Percentiles rank a stretch among this genome's conserved stretches.
Evolutionary conservation across 2,329 filamentous ascomycete species (phyloP).

Genomic region (Falciphora oryzae): DNA sequence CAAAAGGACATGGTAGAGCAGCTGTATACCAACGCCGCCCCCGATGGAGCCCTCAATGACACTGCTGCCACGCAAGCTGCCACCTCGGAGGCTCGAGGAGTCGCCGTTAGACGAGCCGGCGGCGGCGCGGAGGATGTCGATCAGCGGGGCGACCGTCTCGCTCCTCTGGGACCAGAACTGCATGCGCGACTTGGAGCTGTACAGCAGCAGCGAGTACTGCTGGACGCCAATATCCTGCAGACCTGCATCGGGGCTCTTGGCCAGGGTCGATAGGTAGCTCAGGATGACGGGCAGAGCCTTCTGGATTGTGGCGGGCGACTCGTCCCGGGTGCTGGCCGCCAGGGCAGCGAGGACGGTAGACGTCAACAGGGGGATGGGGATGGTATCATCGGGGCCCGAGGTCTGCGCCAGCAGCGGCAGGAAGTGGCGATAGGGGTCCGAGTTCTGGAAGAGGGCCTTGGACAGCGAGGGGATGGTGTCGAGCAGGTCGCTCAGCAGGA

Average conservation of each 20-base stretch:
- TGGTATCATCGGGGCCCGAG: slow-evolving; percentile 67
- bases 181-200: slow-evolving; percentile 65
- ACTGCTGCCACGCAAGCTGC: slow-evolving; percentile 35
- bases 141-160: slow-evolving; percentile 75
- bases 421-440: slow-evolving; percentile 76
- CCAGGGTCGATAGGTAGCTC: slow-evolving; percentile 76
- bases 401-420: slow-evolving; percentile 77
- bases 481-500: slow-evolving; percentile 80
- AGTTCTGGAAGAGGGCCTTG: slow-evolving; percentile 66
- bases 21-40: slow-evolving; percentile 83
- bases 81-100: slow-evolving; percentile 52
- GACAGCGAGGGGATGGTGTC: slow-evolving; percentile 75
- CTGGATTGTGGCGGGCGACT: slow-evolving; percentile 59
- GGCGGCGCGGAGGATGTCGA: slow-evolving; percentile 76
- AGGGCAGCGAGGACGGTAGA: slow-evolving; percentile 81
- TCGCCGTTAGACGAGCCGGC: slow-evolving; percentile 65
- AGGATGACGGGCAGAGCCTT: slow-evolving; percentile 73
- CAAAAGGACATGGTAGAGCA: slow-evolving; percentile 83
- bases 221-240: slow-evolving; percentile 95
- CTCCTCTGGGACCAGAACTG: slow-evolving; percentile 89
- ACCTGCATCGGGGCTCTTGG: slow-evolving; percentile 79
- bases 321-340: slow-evolving; percentile 61
- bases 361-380: slow-evolving; percentile 77
- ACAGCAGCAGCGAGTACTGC: slow-evolving; percentile 79
- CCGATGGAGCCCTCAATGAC: slow-evolving; percentile 60